Evolutionary conservation across 169 alveolate genomes (phyloP).

Genomic region (Plasmodium vivax): DNA sequence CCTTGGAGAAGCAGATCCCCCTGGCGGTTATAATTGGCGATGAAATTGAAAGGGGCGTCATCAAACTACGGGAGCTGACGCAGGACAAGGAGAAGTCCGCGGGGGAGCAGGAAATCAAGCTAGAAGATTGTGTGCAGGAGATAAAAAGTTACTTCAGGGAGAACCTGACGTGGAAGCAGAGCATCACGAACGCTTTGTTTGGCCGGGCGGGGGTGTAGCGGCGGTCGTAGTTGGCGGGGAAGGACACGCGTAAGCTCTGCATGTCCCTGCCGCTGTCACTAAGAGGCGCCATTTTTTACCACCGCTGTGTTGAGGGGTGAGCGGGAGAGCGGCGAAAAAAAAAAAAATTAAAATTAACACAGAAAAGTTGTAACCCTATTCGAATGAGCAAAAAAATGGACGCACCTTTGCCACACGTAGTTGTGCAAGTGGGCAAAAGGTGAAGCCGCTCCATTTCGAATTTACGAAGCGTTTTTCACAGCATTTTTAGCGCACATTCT

Average conservation of each 20-base stretch:
- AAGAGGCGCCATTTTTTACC: background rate
- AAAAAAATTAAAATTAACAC: background rate
- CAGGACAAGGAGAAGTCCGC: slow-evolving; percentile 44
- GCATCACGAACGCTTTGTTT: slow-evolving; percentile 22
- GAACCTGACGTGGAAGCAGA: slow-evolving; percentile 46
- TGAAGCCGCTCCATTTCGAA: background rate
- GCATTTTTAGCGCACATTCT: background rate
- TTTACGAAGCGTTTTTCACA: background rate
- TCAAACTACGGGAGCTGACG: slow-evolving; percentile 62
- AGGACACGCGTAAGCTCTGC: background rate
- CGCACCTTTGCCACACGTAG: background rate
- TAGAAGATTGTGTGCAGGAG: slow-evolving; percentile 41
- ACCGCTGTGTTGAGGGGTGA: background rate
- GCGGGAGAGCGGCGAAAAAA: background rate
- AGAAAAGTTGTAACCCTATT: background rate
- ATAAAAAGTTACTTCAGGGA: slow-evolving; percentile 38
- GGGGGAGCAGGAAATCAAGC: slow-evolving; percentile 56
- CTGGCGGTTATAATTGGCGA: slow-evolving; percentile 75
- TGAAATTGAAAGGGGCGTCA: slow-evolving; percentile 69
- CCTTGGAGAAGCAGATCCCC: slow-evolving; percentile 84
- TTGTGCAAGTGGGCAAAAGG: background rate
- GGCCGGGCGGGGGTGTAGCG: background rate
- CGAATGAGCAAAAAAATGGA: background rate
- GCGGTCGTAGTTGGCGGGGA: background rate
- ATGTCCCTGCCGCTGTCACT: background rate